A percentile compares a stretch with the other conserved stretches of the same genome.
phyloP scores from a whole-genome alignment of 2,329 filamentous ascomycete species.

The Penicillium frequentans region DNA sequence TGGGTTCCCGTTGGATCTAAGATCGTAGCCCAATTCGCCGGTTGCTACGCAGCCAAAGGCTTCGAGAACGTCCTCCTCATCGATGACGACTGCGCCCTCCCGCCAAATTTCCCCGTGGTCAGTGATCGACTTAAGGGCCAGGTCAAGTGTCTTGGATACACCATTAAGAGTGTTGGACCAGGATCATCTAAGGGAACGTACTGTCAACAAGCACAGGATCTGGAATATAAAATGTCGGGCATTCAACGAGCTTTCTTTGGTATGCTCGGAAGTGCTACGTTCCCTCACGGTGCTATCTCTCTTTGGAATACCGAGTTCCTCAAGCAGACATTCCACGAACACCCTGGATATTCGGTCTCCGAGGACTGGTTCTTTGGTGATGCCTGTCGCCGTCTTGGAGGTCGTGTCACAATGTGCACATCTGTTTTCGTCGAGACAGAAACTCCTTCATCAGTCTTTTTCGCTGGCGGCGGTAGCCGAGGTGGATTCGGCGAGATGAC shows the following conservation, averaged over 20 bases:
- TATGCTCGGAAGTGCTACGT: constrained; percentile 48
- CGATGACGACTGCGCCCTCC: constrained; percentile 52
- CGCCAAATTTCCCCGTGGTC: constrained; percentile 50
- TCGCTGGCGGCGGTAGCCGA: constrained; percentile 39
- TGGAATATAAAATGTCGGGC: constrained; percentile 55
- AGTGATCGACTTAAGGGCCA: constrained; percentile 43
- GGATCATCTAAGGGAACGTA: constrained; percentile 36
- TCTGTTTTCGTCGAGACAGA: constrained; percentile 54
- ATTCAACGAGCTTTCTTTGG: constrained; percentile 48
- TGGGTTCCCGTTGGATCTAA: constrained; percentile 53
- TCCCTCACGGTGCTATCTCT: constrained; percentile 53
- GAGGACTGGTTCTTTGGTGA: constrained; percentile 57
- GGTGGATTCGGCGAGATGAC: constrained; percentile 56
- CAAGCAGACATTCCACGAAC: constrained; percentile 47
- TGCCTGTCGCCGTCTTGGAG: constrained; percentile 46
- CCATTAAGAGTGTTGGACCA: constrained; percentile 48
- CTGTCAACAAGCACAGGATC: constrained; percentile 51
- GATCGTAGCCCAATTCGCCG: constrained; percentile 52
- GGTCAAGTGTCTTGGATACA: constrained; percentile 51
- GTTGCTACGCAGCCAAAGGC: constrained; percentile 46
- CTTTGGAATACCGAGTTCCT: constrained; percentile 52
- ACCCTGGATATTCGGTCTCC: constrained; percentile 52
- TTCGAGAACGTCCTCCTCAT: constrained; percentile 52
- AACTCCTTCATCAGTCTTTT: constrained; percentile 48
- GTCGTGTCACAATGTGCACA: constrained; percentile 51